These are phyloP conservation scores for Choanephora cucurbitarum DNA, from an alignment of 371 early-diverging fungal species.

Conservation along the genomic window DNA sequence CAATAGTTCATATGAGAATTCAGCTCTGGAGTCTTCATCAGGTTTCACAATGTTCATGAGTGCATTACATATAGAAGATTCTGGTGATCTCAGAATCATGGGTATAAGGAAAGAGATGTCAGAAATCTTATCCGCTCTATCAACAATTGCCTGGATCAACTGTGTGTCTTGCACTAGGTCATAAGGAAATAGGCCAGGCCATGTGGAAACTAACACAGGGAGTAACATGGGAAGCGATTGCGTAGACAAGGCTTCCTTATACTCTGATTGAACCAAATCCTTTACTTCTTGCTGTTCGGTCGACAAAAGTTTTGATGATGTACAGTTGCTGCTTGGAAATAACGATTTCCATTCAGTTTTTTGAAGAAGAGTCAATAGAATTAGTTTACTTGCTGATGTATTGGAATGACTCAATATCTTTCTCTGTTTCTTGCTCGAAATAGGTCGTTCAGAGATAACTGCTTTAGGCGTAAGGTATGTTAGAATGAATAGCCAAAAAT, in stretches of 20 bases:
- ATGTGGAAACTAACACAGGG: neutral
- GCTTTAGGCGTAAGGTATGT: slow-evolving; percentile 10
- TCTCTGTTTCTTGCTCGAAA: slow-evolving; percentile 1
- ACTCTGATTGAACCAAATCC: too few species aligned
- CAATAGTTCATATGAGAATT: neutral
- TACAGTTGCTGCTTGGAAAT: too few species aligned
- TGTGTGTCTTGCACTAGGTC: neutral
- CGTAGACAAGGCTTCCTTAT: too few species aligned
- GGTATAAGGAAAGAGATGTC: neutral
- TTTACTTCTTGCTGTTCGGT: neutral
- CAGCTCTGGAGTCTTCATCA: neutral
- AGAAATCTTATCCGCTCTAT: neutral
- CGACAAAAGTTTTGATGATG: neutral
- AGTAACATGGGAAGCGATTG: neutral
- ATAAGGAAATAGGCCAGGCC: slow-evolving; percentile 1
- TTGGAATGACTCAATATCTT: neutral
- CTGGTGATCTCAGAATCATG: slow-evolving; percentile 9
- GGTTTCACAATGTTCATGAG: slow-evolving; percentile 2
- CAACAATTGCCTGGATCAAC: slow-evolving; percentile 2
- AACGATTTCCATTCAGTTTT: neutral
- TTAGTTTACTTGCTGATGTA: neutral
- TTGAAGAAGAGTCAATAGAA: slow-evolving; percentile 11
- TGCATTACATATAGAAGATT: slow-evolving; percentile 8
- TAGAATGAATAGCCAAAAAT: slow-evolving; percentile 1
- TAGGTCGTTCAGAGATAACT: slow-evolving; percentile 8